Evolutionary conservation across 345 rosid genomes (phyloP), one percentile per base, ranked within the genome.

Genomic region (Microcos paniculata): DNA sequence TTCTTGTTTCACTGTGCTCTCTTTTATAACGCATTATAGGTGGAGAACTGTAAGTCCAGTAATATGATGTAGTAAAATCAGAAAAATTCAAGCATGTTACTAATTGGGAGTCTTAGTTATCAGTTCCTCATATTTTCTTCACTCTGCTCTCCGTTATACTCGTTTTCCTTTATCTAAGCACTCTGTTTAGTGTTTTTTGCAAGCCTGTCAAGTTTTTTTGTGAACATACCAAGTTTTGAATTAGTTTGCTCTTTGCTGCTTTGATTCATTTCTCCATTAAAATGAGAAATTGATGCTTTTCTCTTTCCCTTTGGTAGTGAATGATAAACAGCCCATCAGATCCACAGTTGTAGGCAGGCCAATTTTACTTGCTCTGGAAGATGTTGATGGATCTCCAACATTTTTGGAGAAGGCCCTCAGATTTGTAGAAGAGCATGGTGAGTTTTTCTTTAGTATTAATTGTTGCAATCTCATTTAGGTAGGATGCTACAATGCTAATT

Each of bases 371-470:
- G 99, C 99, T 62, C 76, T 96, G 61, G 98, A 96, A 87, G 98
- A 96, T 84, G 94, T 90, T 75, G 99, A 96, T 78, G 99, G 98
- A 77, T 73, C 92, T 86, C 99, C 99, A 43, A 94, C 99, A 46
- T 96, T 96, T 86, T 84, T 96, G 90, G 98, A 96, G 82, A 96
- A 96, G 84, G 95, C 98, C 75, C 97, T 96, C 73, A 86, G 87
- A 78, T 96, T 88, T 82, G 86, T 96, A 66, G 99, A 96, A 88
- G 91, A 88, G 77, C 82, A 92, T 71, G 99, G 99, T 94, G 85
- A 77, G 88, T 82, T 79, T 46, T 63, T 65, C 28, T 28, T 38
- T 55, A 48, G 57, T 49, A 30, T 74, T 33, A 38, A 26, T 68
- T 48, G 71, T 45, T 53, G 79, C 33, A 30, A 46, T 56, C 58